These are phyloP conservation scores for Triadica sebifera DNA, from an alignment of 345 rosid species.

Conservation along the genomic window DNA sequence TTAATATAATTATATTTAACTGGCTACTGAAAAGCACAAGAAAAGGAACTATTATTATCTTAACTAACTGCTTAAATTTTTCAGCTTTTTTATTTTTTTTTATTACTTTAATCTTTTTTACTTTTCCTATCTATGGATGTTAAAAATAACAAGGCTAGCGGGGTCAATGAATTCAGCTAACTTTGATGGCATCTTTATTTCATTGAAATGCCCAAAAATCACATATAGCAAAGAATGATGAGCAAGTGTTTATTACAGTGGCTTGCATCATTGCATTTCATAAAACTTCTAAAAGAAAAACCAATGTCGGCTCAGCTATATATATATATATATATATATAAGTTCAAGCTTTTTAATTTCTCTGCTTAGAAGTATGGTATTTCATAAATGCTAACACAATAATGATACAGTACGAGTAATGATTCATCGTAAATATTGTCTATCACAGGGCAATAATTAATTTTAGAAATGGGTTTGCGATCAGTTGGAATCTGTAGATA, in stretches of 20 bases:
- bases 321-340: background rate
- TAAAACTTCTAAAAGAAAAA: background rate
- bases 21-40: background rate
- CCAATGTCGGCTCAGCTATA: constrained; percentile 1
- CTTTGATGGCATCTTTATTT: background rate
- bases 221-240: constrained; percentile 15
- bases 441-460: background rate
- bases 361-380: constrained; percentile 1
- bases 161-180: constrained; percentile 11
- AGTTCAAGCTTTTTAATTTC: background rate
- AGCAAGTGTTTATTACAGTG: constrained; percentile 11
- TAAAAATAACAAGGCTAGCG: background rate
- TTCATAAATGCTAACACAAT: constrained; percentile 3
- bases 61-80: background rate
- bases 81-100: background rate
- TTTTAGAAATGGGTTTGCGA: background rate
- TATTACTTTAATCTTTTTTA: background rate
- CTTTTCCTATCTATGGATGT: background rate
- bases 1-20: background rate
- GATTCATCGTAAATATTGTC: background rate
- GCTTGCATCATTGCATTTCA: constrained; percentile 25
- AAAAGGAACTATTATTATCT: background rate
- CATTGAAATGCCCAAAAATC: constrained; percentile 14
- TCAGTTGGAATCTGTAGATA: background rate
- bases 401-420: background rate